Evolutionary conservation across 2,329 filamentous ascomycete genomes (phyloP).

Genomic region (Pleurostoma richardsiae): DNA sequence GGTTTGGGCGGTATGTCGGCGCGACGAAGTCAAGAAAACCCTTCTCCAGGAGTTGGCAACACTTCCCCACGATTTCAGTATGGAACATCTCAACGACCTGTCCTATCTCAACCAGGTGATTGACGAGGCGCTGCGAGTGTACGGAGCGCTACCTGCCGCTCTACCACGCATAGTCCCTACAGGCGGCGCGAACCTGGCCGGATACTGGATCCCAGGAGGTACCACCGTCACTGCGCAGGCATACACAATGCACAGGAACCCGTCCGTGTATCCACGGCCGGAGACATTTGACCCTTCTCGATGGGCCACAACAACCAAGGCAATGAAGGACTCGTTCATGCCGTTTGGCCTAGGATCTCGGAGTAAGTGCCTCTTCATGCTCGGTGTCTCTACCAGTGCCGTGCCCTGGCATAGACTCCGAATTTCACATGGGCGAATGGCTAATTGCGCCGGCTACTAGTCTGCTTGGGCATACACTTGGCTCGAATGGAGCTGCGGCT

Average conservation of each 20-base stretch:
- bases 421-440: neutral
- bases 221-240: slow-evolving; percentile 34
- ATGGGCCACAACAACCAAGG: slow-evolving; percentile 25
- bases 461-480: slow-evolving; percentile 49
- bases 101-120: slow-evolving; percentile 36
- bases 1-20: slow-evolving; percentile 29
- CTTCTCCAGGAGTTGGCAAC: slow-evolving; percentile 28
- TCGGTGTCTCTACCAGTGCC: neutral
- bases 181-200: slow-evolving; percentile 30
- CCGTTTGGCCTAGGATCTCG: slow-evolving; percentile 21
- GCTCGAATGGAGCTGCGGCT: slow-evolving; percentile 48
- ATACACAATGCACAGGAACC: slow-evolving; percentile 41
- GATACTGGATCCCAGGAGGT: slow-evolving; percentile 32
- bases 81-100: slow-evolving; percentile 26
- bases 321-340: slow-evolving; percentile 19
- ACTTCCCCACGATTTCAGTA: slow-evolving; percentile 23
- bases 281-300: slow-evolving; percentile 26
- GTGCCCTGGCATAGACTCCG: neutral
- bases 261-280: slow-evolving; percentile 32
- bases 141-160: slow-evolving; percentile 29
- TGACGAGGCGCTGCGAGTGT: slow-evolving; percentile 38
- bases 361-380: slow-evolving; percentile 9
- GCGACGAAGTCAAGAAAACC: slow-evolving; percentile 18
- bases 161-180: slow-evolving; percentile 34
- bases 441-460: slow-evolving; percentile 6